A percentile compares a stretch with the other conserved stretches of the same genome.
phyloP scores from a whole-genome alignment of 1,284 basidiomycete species.

The Sanghuangporus weigelae region DNA sequence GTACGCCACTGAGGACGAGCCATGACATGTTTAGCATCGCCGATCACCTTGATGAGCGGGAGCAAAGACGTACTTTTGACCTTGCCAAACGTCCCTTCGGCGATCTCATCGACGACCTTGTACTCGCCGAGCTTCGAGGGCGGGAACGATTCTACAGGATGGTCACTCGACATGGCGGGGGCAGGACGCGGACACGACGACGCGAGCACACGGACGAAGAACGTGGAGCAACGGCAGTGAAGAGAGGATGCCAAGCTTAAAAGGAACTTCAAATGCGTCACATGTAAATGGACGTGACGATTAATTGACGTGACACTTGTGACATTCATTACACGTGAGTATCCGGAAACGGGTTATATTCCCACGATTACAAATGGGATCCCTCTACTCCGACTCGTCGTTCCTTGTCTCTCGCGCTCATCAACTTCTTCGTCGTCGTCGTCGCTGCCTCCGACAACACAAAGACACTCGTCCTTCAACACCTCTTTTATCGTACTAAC shows the following conservation, averaged over 20 bases:
- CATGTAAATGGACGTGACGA: not conserved
- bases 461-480: not conserved
- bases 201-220: not conserved
- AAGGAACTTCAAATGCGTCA: not conserved
- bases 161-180: conserved; percentile 12
- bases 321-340: not conserved
- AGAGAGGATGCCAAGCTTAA: not conserved
- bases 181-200: too few relatives aligned
- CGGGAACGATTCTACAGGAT: conserved; percentile 25
- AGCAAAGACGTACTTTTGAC: conserved; percentile 82
- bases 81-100: conserved; percentile 94
- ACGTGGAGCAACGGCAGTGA: not conserved
- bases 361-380: not conserved
- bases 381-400: not conserved
- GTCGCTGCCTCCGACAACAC: conserved; percentile 5
- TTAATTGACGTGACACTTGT: not conserved
- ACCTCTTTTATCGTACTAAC: not conserved
- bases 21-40: conserved; percentile 9
- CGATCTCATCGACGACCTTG: conserved; percentile 69
- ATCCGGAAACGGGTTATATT: not conserved
- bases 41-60: conserved; percentile 11
- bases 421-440: conserved; percentile 5
- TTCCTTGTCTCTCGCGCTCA: conserved; percentile 14
- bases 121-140: conserved; percentile 76
- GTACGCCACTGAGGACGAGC: conserved; percentile 65